These are phyloP conservation scores for Coniella lustricola DNA, from an alignment of 2,329 filamentous ascomycete species.

Conservation along the genomic window DNA sequence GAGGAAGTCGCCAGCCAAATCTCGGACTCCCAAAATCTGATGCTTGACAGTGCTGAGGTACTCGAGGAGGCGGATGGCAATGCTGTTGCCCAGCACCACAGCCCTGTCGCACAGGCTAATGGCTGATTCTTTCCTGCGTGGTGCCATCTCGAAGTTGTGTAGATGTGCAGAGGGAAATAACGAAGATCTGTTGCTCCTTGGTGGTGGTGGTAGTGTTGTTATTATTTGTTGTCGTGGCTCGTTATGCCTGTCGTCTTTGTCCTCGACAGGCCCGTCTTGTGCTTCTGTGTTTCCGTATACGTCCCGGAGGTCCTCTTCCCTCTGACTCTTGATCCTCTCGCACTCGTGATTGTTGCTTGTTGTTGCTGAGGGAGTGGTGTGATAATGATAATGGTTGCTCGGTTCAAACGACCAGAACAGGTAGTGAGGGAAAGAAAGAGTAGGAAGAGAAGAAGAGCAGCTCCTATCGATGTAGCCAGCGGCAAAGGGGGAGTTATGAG, in stretches of 20 bases:
- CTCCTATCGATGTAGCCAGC: background rate
- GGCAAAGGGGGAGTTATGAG: background rate
- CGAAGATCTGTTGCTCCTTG: background rate
- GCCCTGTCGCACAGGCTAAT: constrained; percentile 50
- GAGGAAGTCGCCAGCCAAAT: constrained; percentile 58
- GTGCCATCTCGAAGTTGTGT: no score
- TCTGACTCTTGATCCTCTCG: no score
- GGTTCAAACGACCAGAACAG: background rate
- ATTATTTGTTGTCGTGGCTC: no score
- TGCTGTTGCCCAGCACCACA: constrained; percentile 54
- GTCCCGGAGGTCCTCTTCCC: no score
- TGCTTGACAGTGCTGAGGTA: constrained; percentile 52
- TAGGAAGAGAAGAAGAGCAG: background rate
- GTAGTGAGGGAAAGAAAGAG: no score
- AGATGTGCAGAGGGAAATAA: no score
- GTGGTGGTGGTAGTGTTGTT: background rate
- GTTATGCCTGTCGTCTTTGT: no score
- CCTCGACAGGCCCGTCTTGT: no score
- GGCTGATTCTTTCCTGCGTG: constrained; percentile 24
- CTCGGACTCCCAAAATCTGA: constrained; percentile 48
- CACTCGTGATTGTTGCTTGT: no score
- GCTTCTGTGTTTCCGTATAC: no score
- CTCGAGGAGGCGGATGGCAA: constrained; percentile 58
- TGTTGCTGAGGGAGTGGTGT: no score
- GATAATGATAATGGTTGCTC: background rate